Percentiles rank a stretch among this genome's conserved stretches.
These are phyloP conservation scores for Nakataea oryzae DNA, from an alignment of 2,329 filamentous ascomycete species.

Conservation along the genomic window DNA sequence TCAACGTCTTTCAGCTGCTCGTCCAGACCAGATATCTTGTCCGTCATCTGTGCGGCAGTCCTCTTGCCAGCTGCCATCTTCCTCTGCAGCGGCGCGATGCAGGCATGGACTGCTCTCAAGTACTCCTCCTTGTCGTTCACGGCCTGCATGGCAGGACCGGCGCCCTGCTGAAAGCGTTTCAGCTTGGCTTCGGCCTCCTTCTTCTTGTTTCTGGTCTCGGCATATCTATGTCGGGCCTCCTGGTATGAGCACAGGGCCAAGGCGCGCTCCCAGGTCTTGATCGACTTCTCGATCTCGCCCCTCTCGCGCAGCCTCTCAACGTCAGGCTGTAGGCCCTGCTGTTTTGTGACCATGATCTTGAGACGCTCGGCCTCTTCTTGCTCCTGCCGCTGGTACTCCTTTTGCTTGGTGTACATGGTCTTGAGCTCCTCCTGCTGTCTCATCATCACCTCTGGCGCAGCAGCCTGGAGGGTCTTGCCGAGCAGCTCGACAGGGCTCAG, in stretches of 20 bases:
- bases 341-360: constrained; percentile 58
- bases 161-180: constrained; percentile 43
- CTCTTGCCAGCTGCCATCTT: constrained; percentile 27
- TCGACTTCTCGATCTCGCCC: constrained; percentile 52
- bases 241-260: constrained; percentile 57
- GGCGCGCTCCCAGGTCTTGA: constrained; percentile 54
- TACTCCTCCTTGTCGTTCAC: constrained; percentile 65
- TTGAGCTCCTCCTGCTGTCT: constrained; percentile 69
- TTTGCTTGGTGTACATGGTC: constrained; percentile 57
- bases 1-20: constrained; percentile 34
- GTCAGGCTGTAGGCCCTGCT: constrained; percentile 65
- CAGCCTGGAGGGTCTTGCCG: constrained; percentile 77
- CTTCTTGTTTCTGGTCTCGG: constrained; percentile 42
- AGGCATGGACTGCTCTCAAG: constrained; percentile 39
- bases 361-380: constrained; percentile 53
- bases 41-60: constrained; percentile 20
- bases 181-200: constrained; percentile 46
- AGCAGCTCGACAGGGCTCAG: constrained; percentile 74
- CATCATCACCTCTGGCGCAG: constrained; percentile 72
- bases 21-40: constrained; percentile 26
- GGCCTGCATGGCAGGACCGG: constrained; percentile 57
- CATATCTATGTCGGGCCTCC: constrained; percentile 35
- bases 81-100: constrained; percentile 42
- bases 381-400: constrained; percentile 46
- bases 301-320: constrained; percentile 76